Conservation (phyloP, 192 early-diverging fungal species). For the Podila horticola region DNA sequence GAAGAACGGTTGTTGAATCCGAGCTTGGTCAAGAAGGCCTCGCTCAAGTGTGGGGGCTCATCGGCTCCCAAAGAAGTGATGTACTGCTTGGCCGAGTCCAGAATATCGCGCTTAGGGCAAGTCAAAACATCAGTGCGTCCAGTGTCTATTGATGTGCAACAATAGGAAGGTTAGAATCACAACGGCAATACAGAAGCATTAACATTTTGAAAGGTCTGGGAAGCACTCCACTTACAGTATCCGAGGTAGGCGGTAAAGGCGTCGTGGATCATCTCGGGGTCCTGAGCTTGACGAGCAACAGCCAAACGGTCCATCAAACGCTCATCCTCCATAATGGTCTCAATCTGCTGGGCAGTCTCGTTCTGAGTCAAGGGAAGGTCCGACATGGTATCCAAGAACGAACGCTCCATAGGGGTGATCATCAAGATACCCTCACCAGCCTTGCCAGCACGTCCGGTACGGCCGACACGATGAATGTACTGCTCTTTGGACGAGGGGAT, state of each 20-base stretch:
- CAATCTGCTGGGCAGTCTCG: conserved; percentile 50
- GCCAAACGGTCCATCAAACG: conserved; percentile 15
- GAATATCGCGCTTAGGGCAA: conserved; percentile 44
- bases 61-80: conserved; percentile 51
- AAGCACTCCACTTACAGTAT: conserved; percentile 32
- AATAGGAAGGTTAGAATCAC: neutral
- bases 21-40: conserved; percentile 52
- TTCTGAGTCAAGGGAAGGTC: conserved; percentile 69
- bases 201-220: too few species aligned
- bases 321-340: conserved; percentile 43
- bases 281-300: conserved; percentile 53
- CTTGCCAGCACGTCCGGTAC: conserved; percentile 96
- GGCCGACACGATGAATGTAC: conserved; percentile 96
- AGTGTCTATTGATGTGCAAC: conserved; percentile 38
- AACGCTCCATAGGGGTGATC: conserved; percentile 80
- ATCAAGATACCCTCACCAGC: conserved; percentile 88
- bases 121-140: conserved; percentile 52
- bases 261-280: conserved; percentile 58
- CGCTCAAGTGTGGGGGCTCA: conserved; percentile 56
- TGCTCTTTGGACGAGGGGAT: conserved; percentile 83
- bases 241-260: conserved; percentile 71
- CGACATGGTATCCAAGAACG: conserved; percentile 68
- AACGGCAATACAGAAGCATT: too few species aligned
- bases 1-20: conserved; percentile 35
- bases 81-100: conserved; percentile 50